Evolutionary conservation across 2,329 filamentous ascomycete genomes (phyloP).

Genomic region (Penicillium sp.): DNA sequence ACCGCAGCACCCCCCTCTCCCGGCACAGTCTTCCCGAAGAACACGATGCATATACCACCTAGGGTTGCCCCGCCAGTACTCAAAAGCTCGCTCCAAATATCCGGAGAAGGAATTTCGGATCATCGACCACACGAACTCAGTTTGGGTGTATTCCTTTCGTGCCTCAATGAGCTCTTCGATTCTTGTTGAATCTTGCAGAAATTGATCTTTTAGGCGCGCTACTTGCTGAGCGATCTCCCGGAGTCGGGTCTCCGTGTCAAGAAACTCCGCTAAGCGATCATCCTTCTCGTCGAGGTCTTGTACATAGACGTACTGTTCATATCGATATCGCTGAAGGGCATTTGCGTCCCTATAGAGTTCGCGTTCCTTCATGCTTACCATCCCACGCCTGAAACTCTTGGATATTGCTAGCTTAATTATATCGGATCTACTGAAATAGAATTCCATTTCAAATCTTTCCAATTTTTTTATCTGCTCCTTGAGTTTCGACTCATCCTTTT

Average conservation of each 20-base stretch:
- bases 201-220: neutral
- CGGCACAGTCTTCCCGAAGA: slow-evolving; percentile 3
- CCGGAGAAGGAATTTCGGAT: neutral
- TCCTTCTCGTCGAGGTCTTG: neutral
- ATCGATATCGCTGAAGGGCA: neutral
- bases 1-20: slow-evolving; percentile 1
- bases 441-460: neutral
- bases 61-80: slow-evolving; percentile 2
- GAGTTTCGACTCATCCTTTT: neutral
- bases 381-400: neutral
- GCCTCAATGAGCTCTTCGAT: neutral
- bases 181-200: neutral
- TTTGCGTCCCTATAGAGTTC: neutral
- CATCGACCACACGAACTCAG: neutral
- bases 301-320: neutral
- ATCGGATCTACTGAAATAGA: neutral
- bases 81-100: neutral
- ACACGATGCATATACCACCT: slow-evolving; percentile 9
- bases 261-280: neutral
- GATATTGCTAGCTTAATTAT: neutral
- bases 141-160: neutral
- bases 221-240: neutral
- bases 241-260: neutral
- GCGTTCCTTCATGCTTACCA: neutral
- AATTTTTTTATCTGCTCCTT: neutral